Conservation (phyloP, 2,329 filamentous ascomycete genomes). For the Colletotrichum tofieldiae region DNA sequence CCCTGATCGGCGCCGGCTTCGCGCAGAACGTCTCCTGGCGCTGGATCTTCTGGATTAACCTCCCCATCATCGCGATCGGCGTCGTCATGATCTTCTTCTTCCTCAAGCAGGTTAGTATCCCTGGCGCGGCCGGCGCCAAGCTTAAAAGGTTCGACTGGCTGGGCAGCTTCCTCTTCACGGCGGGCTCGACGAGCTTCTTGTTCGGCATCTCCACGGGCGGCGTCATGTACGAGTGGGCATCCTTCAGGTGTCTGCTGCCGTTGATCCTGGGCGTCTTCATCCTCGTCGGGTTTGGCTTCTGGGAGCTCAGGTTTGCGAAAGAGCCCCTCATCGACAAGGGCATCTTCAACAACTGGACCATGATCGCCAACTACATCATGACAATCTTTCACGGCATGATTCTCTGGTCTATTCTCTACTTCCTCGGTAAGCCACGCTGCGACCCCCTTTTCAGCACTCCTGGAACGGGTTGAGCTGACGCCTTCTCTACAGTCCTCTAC, state of each 20-base stretch:
- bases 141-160: conserved; percentile 72
- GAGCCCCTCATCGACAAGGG: conserved; percentile 65
- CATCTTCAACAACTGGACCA: conserved; percentile 65
- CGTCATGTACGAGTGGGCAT: conserved; percentile 75
- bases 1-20: conserved; percentile 68
- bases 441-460: conserved; percentile 17
- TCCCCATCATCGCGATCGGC: conserved; percentile 69
- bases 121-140: conserved; percentile 44
- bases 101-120: conserved; percentile 52
- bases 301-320: conserved; percentile 65
- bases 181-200: conserved; percentile 70
- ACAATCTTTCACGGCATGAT: conserved; percentile 73
- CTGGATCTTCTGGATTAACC: conserved; percentile 78
- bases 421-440: conserved; percentile 56
- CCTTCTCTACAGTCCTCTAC: conserved; percentile 56
- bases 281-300: conserved; percentile 67
- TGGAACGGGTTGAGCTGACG: conserved; percentile 50
- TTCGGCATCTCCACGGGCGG: conserved; percentile 77
- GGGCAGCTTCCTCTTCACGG: conserved; percentile 74
- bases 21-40: conserved; percentile 68
- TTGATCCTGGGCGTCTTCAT: conserved; percentile 69
- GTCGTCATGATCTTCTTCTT: conserved; percentile 64
- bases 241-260: conserved; percentile 74
- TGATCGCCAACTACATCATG: conserved; percentile 64
- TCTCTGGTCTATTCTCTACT: conserved; percentile 70